Evolutionary conservation across 2,329 filamentous ascomycete genomes (phyloP).

Genomic region (Penicillium hesseltinei): DNA sequence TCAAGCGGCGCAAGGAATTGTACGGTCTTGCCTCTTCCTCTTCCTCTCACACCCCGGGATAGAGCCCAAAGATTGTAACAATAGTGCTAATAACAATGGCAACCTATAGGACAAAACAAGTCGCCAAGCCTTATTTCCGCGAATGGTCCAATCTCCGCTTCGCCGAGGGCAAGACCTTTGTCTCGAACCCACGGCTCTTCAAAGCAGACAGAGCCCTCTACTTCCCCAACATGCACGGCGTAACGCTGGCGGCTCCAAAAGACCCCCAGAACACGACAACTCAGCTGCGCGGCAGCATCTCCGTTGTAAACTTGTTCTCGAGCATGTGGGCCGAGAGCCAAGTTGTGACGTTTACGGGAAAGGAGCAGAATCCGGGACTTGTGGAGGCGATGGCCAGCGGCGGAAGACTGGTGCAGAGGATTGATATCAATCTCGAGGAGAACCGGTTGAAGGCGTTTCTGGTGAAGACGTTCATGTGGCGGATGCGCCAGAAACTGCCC

Average conservation of each 20-base stretch:
- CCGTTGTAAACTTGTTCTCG: conserved; percentile 77
- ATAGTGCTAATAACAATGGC: conserved; percentile 4
- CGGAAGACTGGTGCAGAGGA: conserved; percentile 63
- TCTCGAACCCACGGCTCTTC: conserved; percentile 81
- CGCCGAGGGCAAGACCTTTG: conserved; percentile 83
- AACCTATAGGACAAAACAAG: conserved; percentile 63
- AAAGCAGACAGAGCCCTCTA: conserved; percentile 77
- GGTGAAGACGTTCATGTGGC: conserved; percentile 54
- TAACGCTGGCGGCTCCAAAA: conserved; percentile 64
- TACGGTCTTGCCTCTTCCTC: conserved; percentile 41
- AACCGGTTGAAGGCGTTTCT: conserved; percentile 64
- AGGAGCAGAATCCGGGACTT: conserved; percentile 67
- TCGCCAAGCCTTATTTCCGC: conserved; percentile 87
- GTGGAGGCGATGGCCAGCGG: conserved; percentile 58
- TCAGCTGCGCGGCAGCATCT: conserved; percentile 68
- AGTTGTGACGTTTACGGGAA: conserved; percentile 67
- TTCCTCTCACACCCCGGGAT: no score
- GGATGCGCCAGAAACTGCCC: conserved; percentile 48
- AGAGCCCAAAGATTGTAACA: neutral
- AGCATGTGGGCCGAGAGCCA: conserved; percentile 84
- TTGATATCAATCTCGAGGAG: conserved; percentile 87
- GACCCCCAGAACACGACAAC: conserved; percentile 69
- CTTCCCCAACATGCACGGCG: conserved; percentile 87
- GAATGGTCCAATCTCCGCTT: conserved; percentile 89
- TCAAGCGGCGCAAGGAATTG: conserved; percentile 73